Percentiles rank a stretch among this genome's conserved stretches.
These are phyloP conservation scores for Amoebophrya sp. DNA, from an alignment of 169 alveolate species.

Conservation along the genomic window DNA sequence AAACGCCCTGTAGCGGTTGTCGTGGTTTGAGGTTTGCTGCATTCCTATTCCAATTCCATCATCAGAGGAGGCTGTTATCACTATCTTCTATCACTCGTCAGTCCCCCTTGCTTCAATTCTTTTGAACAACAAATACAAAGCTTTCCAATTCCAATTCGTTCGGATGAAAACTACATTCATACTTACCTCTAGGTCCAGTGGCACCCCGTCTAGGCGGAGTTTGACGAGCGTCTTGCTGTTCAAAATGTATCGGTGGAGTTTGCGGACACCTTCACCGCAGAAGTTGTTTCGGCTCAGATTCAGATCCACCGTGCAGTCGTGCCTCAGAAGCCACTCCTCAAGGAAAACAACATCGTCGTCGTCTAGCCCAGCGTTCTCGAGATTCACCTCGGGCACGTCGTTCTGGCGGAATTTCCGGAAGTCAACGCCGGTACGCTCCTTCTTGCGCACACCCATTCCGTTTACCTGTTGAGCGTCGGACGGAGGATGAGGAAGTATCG, in stretches of 20 bases:
- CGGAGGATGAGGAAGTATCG: no score
- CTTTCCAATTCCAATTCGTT: no score
- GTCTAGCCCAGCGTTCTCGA: constrained; percentile 22
- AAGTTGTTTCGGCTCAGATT: constrained; percentile 18
- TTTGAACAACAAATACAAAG: no score
- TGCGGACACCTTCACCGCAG: constrained; percentile 28
- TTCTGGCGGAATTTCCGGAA: background rate
- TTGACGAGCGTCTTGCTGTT: background rate
- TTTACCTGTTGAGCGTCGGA: background rate
- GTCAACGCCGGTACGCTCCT: background rate
- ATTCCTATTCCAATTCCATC: no score
- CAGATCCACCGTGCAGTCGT: constrained; percentile 23
- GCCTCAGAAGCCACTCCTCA: constrained; percentile 33
- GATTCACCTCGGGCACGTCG: constrained; percentile 14
- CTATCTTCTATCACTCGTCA: no score
- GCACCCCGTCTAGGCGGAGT: background rate
- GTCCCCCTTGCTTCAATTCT: no score
- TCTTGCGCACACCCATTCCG: background rate
- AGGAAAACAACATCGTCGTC: constrained; percentile 29
- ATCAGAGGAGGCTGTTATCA: no score
- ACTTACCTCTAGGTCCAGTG: background rate
- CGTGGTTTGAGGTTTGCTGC: no score
- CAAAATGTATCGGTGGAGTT: constrained; percentile 21
- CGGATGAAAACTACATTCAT: no score
- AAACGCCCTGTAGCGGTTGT: background rate